phyloP scores from a whole-genome alignment of 805 yeast genomes.

The Hanseniaspora lindneri region DNA sequence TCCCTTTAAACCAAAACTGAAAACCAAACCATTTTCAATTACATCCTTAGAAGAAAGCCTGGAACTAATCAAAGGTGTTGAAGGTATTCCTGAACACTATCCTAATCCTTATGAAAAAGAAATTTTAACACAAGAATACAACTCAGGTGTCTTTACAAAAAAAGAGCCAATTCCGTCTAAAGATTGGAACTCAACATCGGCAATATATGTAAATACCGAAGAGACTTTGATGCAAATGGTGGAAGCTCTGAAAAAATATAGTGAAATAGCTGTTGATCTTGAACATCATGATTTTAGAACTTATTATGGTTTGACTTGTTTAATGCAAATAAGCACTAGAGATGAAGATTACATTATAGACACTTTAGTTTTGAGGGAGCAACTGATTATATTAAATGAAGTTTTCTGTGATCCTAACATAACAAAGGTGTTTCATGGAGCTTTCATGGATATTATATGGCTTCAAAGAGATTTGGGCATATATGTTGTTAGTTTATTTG shows the following conservation, averaged over 20 bases:
- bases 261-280: conserved; percentile 80
- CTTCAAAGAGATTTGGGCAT: conserved; percentile 88
- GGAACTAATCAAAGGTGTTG: conserved; percentile 30
- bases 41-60: conserved; percentile 44
- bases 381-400: conserved; percentile 51
- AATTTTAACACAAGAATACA: conserved; percentile 59
- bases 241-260: conserved; percentile 36
- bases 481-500: conserved; percentile 79
- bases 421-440: conserved; percentile 88
- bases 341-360: conserved; percentile 80
- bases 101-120: conserved; percentile 74
- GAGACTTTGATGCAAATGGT: conserved; percentile 46
- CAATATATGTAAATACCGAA: conserved; percentile 60
- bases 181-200: conserved; percentile 54
- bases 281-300: conserved; percentile 93
- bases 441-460: conserved; percentile 95
- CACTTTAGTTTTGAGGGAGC: conserved; percentile 66
- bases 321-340: conserved; percentile 83
- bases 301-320: conserved; percentile 77
- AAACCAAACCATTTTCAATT: conserved; percentile 59
- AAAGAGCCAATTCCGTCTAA: conserved; percentile 40
- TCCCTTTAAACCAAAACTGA: conserved; percentile 70
- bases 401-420: conserved; percentile 73
- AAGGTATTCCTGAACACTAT: conserved; percentile 45
- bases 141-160: conserved; percentile 39